Evolutionary conservation across 2,329 filamentous ascomycete species (phyloP).

Genomic region (Neoarthrinium moseri): DNA sequence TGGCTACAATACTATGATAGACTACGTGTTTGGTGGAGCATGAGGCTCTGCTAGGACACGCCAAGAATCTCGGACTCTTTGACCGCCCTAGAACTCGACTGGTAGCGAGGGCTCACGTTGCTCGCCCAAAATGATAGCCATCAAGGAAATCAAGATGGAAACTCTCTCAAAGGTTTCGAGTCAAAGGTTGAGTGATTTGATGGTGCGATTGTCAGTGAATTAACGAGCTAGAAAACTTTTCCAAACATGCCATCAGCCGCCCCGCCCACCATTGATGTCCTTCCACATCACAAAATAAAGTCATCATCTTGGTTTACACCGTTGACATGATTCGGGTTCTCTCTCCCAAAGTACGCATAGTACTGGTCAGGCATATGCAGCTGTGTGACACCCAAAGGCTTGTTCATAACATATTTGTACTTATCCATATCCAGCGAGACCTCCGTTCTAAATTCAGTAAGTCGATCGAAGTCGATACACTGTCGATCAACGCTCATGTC

Average conservation of each 20-base stretch:
- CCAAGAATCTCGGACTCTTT: too few relatives aligned
- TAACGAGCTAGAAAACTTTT: background rate
- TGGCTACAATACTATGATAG: too few relatives aligned
- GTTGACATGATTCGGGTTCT: constrained; percentile 13
- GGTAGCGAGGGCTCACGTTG: too few relatives aligned
- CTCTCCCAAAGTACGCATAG: constrained; percentile 9
- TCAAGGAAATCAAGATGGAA: too few relatives aligned
- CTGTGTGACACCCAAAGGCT: constrained; percentile 12
- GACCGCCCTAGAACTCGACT: too few relatives aligned
- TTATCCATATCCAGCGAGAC: constrained; percentile 19
- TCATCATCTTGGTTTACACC: constrained; percentile 12
- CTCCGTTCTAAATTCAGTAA: constrained; percentile 17
- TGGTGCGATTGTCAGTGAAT: too few relatives aligned
- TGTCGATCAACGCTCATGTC: constrained; percentile 33
- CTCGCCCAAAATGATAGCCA: too few relatives aligned
- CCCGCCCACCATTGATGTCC: background rate
- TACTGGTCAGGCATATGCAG: constrained; percentile 10
- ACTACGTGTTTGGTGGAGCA: too few relatives aligned
- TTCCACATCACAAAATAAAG: constrained; percentile 11
- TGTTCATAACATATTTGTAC: constrained; percentile 18
- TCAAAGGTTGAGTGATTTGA: too few relatives aligned
- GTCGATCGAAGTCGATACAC: constrained; percentile 27
- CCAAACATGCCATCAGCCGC: too few relatives aligned
- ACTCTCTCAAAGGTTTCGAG: too few relatives aligned
- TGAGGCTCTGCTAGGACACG: too few relatives aligned